A percentile compares a stretch with the other conserved stretches of the same genome.
Conservation (phyloP, 2,329 filamentous ascomycete species). For the Rhinocladiella mackenziei region DNA sequence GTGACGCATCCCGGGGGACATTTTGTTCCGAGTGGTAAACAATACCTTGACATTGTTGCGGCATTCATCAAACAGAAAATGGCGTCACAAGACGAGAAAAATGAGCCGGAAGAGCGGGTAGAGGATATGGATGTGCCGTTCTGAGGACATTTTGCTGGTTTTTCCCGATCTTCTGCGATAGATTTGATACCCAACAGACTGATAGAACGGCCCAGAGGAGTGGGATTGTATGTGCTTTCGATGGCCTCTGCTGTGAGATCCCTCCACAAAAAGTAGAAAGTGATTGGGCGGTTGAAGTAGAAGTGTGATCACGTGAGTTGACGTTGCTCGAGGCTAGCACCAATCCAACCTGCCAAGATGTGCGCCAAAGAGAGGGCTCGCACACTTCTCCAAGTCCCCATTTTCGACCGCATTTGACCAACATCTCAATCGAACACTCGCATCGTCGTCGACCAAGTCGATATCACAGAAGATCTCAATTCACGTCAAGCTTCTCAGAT, state of each 20-base stretch:
- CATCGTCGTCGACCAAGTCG: conserved; percentile 31
- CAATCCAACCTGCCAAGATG: conserved; percentile 15
- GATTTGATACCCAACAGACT: conserved; percentile 8
- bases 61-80: conserved; percentile 60
- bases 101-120: conserved; percentile 52
- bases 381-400: conserved; percentile 17
- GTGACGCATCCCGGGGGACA: conserved; percentile 84
- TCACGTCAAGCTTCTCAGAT: conserved; percentile 3
- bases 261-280: too few species aligned
- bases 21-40: conserved; percentile 77
- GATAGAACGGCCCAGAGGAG: conserved; percentile 17
- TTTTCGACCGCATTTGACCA: conserved; percentile 21
- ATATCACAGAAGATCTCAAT: conserved; percentile 33
- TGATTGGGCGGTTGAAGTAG: background rate
- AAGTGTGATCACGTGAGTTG: conserved; percentile 7
- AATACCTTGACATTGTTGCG: conserved; percentile 72
- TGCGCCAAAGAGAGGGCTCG: conserved; percentile 18
- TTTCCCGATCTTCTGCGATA: background rate
- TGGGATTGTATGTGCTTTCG: background rate
- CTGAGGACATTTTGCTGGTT: conserved; percentile 33
- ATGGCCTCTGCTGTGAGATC: too few species aligned
- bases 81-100: conserved; percentile 37
- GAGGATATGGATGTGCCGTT: conserved; percentile 69
- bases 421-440: conserved; percentile 36
- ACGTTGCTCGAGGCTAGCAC: background rate